Percentiles rank a stretch among this genome's conserved stretches.
Conservation (phyloP, 495 filamentous ascomycete species). For the Lophiostoma macrostomum region DNA sequence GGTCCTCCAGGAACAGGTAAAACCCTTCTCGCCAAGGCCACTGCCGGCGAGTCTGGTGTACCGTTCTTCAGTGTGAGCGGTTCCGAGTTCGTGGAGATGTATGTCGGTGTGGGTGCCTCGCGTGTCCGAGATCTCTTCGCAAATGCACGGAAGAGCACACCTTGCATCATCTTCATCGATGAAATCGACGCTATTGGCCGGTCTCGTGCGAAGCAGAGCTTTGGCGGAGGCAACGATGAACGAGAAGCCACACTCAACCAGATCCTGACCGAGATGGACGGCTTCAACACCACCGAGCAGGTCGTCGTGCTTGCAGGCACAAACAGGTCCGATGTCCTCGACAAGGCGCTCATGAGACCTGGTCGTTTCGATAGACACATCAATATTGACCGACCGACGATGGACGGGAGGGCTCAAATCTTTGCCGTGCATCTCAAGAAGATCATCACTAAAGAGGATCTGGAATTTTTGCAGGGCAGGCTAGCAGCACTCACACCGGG, state of each 20-base stretch:
- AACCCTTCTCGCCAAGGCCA: constrained; percentile 94
- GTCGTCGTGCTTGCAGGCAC: constrained; percentile 98
- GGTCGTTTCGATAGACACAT: constrained; percentile 97
- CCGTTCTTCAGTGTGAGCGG: constrained; percentile 98
- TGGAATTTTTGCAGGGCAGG: constrained; percentile 80
- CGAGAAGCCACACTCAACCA: constrained; percentile 95
- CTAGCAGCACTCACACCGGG: constrained; percentile 90
- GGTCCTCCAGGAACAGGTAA: constrained; percentile 98
- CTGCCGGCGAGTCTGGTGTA: constrained; percentile 93
- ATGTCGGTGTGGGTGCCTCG: constrained; percentile 95
- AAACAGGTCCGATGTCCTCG: constrained; percentile 88
- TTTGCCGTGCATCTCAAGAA: constrained; percentile 90
- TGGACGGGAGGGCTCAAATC: constrained; percentile 95
- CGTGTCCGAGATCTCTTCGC: constrained; percentile 93
- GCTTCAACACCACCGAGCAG: constrained; percentile 96
- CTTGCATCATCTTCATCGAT: constrained; percentile 99
- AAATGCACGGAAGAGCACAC: constrained; percentile 90
- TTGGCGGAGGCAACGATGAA: constrained; percentile 91
- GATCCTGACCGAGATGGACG: constrained; percentile 98
- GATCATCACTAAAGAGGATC: constrained; percentile 85
- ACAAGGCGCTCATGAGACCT: constrained; percentile 92
- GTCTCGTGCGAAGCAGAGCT: constrained; percentile 70
- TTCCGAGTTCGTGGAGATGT: constrained; percentile 99
- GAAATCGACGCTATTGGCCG: constrained; percentile 98
- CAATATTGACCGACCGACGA: constrained; percentile 85